A percentile compares a stretch with the other conserved stretches of the same genome.
Conservation (phyloP, 1,284 basidiomycete species). For the Flammula alnicola region DNA sequence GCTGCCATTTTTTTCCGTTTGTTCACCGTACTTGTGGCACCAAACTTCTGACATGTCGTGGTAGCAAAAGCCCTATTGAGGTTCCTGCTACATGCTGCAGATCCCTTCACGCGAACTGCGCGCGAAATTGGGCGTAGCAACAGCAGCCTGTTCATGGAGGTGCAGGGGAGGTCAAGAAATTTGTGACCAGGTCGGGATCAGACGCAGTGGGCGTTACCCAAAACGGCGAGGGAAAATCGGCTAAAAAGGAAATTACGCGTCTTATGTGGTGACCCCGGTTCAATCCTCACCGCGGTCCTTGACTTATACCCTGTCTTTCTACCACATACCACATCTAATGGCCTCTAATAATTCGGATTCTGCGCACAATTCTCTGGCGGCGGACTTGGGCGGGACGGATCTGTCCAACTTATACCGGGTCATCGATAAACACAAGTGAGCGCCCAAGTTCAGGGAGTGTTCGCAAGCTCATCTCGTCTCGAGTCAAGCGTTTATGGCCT, state of each 20-base stretch:
- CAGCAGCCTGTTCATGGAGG: slow-evolving; percentile 29
- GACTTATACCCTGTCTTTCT: background rate
- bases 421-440: slow-evolving; percentile 77
- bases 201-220: background rate
- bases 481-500: slow-evolving; percentile 74
- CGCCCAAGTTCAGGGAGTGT: slow-evolving; percentile 15
- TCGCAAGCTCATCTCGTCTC: slow-evolving; percentile 26
- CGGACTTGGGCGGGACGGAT: slow-evolving; percentile 44
- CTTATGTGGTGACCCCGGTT: no score
- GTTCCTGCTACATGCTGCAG: slow-evolving; percentile 13
- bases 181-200: slow-evolving; percentile 15
- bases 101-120: slow-evolving; percentile 28
- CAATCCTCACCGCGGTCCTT: no score
- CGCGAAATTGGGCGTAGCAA: slow-evolving; percentile 31
- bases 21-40: slow-evolving; percentile 16
- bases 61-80: slow-evolving; percentile 14
- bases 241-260: slow-evolving; percentile 16
- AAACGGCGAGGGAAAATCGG: slow-evolving; percentile 18
- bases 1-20: slow-evolving; percentile 18
- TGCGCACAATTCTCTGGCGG: slow-evolving; percentile 34
- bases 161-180: slow-evolving; percentile 10
- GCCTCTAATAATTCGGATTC: slow-evolving; percentile 23
- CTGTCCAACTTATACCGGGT: slow-evolving; percentile 61
- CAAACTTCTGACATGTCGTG: slow-evolving; percentile 19
- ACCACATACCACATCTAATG: slow-evolving; percentile 8